phyloP scores from a whole-genome alignment of 1,284 basidiomycete species.

The Cryptococcus amylolentus region DNA sequence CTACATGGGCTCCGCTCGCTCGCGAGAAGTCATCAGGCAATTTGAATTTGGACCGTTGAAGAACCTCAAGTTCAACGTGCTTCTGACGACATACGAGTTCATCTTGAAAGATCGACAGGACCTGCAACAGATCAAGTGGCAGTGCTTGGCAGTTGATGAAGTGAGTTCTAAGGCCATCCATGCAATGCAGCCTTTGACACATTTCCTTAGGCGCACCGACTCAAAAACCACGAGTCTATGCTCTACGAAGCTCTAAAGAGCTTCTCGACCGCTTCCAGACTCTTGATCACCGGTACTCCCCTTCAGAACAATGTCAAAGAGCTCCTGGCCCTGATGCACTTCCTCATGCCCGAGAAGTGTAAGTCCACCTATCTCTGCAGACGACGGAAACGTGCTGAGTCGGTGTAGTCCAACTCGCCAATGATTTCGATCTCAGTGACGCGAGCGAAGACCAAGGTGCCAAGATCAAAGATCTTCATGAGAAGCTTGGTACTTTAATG shows the following conservation, averaged over 20 bases:
- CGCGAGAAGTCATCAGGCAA: conserved; percentile 85
- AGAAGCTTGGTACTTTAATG: conserved; percentile 93
- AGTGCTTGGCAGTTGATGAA: conserved; percentile 93
- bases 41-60: conserved; percentile 85
- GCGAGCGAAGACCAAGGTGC: conserved; percentile 71
- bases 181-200: neutral
- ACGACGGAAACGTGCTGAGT: neutral
- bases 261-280: conserved; percentile 85
- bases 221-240: conserved; percentile 98
- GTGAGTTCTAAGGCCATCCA: conserved; percentile 49
- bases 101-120: conserved; percentile 87
- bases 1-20: conserved; percentile 86
- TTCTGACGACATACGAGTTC: conserved; percentile 96
- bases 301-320: conserved; percentile 99
- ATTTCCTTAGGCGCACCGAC: conserved; percentile 72
- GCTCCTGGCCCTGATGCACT: conserved; percentile 94
- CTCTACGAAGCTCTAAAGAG: conserved; percentile 88
- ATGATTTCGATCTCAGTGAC: conserved; percentile 92
- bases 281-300: conserved; percentile 97
- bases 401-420: conserved; percentile 61
- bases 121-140: conserved; percentile 94
- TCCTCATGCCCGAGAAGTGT: conserved; percentile 98
- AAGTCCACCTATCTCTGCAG: conserved; percentile 36
- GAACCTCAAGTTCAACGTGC: conserved; percentile 88
- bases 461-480: conserved; percentile 93